phyloP scores from a whole-genome alignment of 345 rosid species.

The Brassica rapa region DNA sequence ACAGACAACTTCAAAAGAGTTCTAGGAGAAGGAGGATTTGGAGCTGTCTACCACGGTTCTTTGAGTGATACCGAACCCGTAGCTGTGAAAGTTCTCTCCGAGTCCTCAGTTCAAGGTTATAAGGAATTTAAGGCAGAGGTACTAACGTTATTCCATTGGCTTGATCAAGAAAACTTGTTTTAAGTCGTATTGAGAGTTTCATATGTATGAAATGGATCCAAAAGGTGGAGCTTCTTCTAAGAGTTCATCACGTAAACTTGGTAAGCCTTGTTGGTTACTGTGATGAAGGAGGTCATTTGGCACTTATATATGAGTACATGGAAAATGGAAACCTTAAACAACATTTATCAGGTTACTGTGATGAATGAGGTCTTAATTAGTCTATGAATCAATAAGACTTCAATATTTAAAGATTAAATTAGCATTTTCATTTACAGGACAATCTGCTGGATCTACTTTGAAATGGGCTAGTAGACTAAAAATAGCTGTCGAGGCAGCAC shows the following conservation, averaged over 20 bases:
- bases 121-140: conserved; percentile 48
- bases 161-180: neutral
- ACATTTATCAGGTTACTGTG: conserved; percentile 24
- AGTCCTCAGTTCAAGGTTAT: conserved; percentile 48
- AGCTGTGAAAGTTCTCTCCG: conserved; percentile 48
- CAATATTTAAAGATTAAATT: neutral
- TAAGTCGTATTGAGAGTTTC: neutral
- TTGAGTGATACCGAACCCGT: conserved; percentile 38
- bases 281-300: conserved; percentile 41
- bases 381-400: neutral
- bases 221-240: conserved; percentile 47
- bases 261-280: conserved; percentile 21
- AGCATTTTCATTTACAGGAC: conserved; percentile 15
- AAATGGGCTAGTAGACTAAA: conserved; percentile 35
- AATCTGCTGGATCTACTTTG: conserved; percentile 1
- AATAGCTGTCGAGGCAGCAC: conserved; percentile 31
- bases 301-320: conserved; percentile 51
- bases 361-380: too few relatives aligned
- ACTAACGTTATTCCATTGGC: neutral
- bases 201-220: neutral
- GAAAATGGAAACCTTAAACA: conserved; percentile 38
- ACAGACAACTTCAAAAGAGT: conserved; percentile 42
- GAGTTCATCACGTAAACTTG: conserved; percentile 33
- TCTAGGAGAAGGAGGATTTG: conserved; percentile 50
- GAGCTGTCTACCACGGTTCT: conserved; percentile 45